Conservation (phyloP, 352 stramenopile species). For the Phytopythium chamaehyphon region DNA sequence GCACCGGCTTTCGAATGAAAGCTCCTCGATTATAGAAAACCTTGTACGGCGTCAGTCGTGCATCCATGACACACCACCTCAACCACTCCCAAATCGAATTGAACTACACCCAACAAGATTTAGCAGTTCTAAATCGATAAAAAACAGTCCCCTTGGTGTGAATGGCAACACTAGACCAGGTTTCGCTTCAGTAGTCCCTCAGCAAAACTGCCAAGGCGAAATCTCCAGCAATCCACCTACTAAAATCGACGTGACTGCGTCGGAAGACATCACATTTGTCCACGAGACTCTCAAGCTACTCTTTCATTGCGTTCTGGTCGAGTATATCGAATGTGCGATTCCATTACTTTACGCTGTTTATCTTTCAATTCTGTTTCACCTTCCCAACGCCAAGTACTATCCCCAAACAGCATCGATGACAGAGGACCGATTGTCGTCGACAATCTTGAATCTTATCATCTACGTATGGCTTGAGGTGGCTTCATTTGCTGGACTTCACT, state of each 20-base stretch:
- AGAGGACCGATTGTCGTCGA: not conserved
- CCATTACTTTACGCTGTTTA: slow-evolving; percentile 21
- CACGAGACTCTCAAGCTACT: slow-evolving; percentile 14
- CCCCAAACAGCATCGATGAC: slow-evolving; percentile 11
- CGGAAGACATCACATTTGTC: slow-evolving; percentile 1
- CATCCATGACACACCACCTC: too few relatives aligned
- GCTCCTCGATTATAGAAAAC: not conserved
- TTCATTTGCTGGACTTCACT: slow-evolving; percentile 8
- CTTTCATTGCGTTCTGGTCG: slow-evolving; percentile 19
- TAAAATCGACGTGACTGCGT: too few relatives aligned
- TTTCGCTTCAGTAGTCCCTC: too few relatives aligned
- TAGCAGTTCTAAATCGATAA: too few relatives aligned
- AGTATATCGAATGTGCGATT: slow-evolving; percentile 28
- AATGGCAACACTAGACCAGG: too few relatives aligned
- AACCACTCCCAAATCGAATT: too few relatives aligned
- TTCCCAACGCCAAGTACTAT: slow-evolving; percentile 21
- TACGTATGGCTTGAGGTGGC: slow-evolving; percentile 16
- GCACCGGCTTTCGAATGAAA: not conserved
- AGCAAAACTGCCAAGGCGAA: too few relatives aligned
- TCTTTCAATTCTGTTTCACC: slow-evolving; percentile 11
- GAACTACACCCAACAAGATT: too few relatives aligned
- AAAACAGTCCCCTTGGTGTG: too few relatives aligned
- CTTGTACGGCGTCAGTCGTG: not conserved
- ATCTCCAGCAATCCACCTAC: too few relatives aligned
- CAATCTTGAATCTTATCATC: slow-evolving; percentile 8